Base-by-base conservation (phyloP, 2,329 filamentous ascomycete genomes). In the Aspergillus floridensis region DNA sequence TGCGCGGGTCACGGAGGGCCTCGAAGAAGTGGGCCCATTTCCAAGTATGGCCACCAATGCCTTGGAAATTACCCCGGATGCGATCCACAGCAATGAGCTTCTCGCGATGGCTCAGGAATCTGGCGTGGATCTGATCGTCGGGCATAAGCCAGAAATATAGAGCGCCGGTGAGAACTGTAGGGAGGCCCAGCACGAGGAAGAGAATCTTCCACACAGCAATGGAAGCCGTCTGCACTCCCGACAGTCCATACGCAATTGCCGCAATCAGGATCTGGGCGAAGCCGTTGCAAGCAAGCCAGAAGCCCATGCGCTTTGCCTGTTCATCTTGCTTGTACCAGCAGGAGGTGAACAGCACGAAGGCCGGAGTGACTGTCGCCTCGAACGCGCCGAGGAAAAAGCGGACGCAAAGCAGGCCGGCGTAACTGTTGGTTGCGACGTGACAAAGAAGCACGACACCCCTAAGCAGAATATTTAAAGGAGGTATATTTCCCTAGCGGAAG, bases 401-500 rank as follows among this genome's bases (percentile, higher is more conserved):
- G 6, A 57, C 58, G n/a, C 38, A 53, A 22, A 68, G 58, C 16
- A 68, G 59, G 16, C 63, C 62, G 2, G 62, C 58, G 56, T 65
- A 70, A 35, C 56, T 65, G 8, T 63, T 49, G n/a, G 58, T 49
- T 1, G 63, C 62, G 2, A 62, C 64, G 10, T 58, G 54, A 10
- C 61, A 66, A 47, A 55, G 53, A 2, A 68, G 61, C 11, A 52
- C 62, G 21, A 64, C 57, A 7, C 67, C 68, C 67, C 67, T 69
- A 22, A 53, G 22, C 16, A 64, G 5, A n/a, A 65, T 64, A 35
- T 63, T 82, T 59, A 49, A 65, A 1, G 77, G 77, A 73, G 4
- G 83, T 72, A 56, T 81, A 83, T 61, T 79, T 81, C 11, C 76
- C 81, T 2, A 80, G 68, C 0, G 80, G 81, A 8, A 84, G 68